Evolutionary conservation across 108 stramenopile species (phyloP), one percentile per base, ranked within the genome.

Genomic region (Nitzschia inconspicua): DNA sequence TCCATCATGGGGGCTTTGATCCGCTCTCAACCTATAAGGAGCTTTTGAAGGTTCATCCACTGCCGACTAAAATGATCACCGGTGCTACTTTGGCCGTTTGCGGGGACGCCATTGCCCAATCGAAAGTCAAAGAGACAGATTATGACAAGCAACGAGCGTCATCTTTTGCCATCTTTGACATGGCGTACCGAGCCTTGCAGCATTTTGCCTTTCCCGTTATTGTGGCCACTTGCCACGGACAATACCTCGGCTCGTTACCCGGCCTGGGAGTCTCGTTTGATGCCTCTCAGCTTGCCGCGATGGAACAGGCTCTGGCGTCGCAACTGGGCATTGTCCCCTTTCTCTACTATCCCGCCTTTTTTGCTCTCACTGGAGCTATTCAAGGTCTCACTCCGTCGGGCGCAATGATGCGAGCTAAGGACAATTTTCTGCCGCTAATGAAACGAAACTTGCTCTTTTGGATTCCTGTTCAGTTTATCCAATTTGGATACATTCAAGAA

Each of bases 401-500:
- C 36, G 59, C 79, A 18, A 22, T 80, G 20, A 34, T 67, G 18
- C 40, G 85, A 39, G 85, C 85, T 11, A 58, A 75, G 30, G 66
- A 83, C 39, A 86, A 65, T 27, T 86, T 86, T 53, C 2, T 86
- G 0, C 85, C 85, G 2, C 57, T 86, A 11, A 86, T 86, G 85
- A 72, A 81, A 54, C 35, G 85, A 28, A 86, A 86, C 70, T 48
- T 86, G 7, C 52, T 86, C 6, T 86, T 83, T 26, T 86, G 85
- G 85, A 80, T 86, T 36, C 85, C 85, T 6, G 79, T 86, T 35
- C 85, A 86, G 43, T 86, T 78, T 63, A 57, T 80, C 31, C 80
- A 83, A 41, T 86, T 86, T 68, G 70, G 73, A 25, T 86, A 72
- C 48, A 63, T 83, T 6, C 70, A 72, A n/a, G 65, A 77, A 40